Base-by-base conservation (phyloP, 441 rosid genomes). In the Croton laevigatus region DNA sequence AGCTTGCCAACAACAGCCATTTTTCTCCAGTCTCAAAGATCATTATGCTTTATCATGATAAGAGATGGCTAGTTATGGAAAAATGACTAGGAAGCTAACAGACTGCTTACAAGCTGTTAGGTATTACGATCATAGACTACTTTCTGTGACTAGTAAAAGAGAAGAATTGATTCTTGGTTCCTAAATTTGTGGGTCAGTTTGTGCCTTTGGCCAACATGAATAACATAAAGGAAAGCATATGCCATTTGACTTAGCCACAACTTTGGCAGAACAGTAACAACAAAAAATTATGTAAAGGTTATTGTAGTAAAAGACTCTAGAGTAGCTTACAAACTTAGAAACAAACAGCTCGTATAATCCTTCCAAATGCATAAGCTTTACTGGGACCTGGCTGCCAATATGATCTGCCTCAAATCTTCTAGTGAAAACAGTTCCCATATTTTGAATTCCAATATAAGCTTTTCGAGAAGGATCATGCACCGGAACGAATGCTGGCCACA, bases 401-500 rank as follows among this genome's bases (percentile, higher is more conserved):
- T 81, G 97, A 80, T 93, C 98, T 59, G 98, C 92, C 86, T 93
- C 98, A 75, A 89, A 96, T 79, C 97, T 90, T 83, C 97, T 86
- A 32, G 98, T 90, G 73, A 91, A 96, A 73, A 91, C 78, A 73
- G 97, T 91, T 69, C 97, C 97, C 97, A 90, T 88, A 72, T 85
- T 89, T 78, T 96, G 98, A 81, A 96, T 93, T 70, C 98, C 98
- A 74, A 91, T 90, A 82, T 85, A 89, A 71, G 99, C 93, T 77
- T 88, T 80, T 62, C 98, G 86, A 27, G 99, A 91, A 81, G 98
- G 98, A 81, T 88, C 98, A 53, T 91, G 98, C 72, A 96, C 98
- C 40, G 99, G 98, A 77, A 96, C 98, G 86, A 96, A 93, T 70
- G 94, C 94, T 63, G 99, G 96, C 97, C 94, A 93, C 80, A 85